Base-by-base conservation (phyloP, 768 basidiomycete species). In the Stropharia rugosoannulata region DNA sequence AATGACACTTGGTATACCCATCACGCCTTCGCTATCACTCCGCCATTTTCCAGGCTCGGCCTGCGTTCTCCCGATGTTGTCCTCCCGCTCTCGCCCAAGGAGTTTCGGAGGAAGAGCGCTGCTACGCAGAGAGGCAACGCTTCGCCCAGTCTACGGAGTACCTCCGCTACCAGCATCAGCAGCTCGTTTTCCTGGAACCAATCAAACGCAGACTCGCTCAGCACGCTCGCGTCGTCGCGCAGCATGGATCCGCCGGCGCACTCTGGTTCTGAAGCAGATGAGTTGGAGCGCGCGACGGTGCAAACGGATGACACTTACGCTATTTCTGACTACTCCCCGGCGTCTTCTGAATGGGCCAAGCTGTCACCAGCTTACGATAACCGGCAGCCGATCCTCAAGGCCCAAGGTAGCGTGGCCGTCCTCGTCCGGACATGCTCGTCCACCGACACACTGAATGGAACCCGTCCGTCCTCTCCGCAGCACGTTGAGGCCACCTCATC, bases 41-140 rank as follows among this genome's bases (percentile, higher is more conserved):
- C 54, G 11, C 45, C 37, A 13, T 55, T 55, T 27, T 48, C 54
- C 22, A 22, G 54, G 7, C 46, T 48, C 5, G 54, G 54, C 10
- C 38, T 55, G 2, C 27, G 32, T 22, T 45, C 54, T 45, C 54
- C 54, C 13, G 54, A 46, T 19, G 46, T 55, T 37, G 37, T 55
- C 18, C 37, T 55, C 11, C 54, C 54, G 19, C 11, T 55, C 12
- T 41, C 54, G 2, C 38, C 36, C 9, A 55, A 55, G 16, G 54
- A 52, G 42, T 52, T 41, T 16, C 22, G 27, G 38, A 29, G 50
- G 50, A 15, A 40, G 16, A 51, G 22, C 6, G 41, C 41, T 13
- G 42, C 15, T 27, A 35, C 27, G 12, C 41, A 32, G 10, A 32
- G 42, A 32, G n/a, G 12, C 5, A 16, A 40, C 3, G 39, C 38